phyloP scores from a whole-genome alignment of 1,139 yeast genomes.

The Yamadazyma songkhlaensis region DNA sequence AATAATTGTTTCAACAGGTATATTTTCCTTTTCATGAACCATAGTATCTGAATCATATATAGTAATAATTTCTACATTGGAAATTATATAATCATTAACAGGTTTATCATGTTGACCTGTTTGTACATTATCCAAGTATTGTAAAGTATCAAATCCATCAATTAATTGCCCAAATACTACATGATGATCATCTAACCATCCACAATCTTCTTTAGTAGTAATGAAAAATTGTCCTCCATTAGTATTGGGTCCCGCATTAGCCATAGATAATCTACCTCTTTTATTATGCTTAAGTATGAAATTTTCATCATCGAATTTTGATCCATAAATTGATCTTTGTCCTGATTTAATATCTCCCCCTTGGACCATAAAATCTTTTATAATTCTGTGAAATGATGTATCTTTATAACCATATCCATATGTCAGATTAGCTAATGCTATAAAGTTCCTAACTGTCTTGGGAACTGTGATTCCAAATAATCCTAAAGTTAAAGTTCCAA shows the following conservation, averaged over 20 bases:
- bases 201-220: constrained; percentile 23
- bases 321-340: constrained; percentile 30
- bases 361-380: constrained; percentile 37
- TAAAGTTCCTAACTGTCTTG: constrained; percentile 37
- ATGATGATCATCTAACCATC: constrained; percentile 52
- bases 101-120: constrained; percentile 43
- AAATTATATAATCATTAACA: constrained; percentile 27
- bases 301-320: constrained; percentile 37
- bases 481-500: constrained; percentile 23
- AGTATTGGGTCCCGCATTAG: constrained; percentile 39
- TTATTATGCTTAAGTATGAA: constrained; percentile 33
- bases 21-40: constrained; percentile 8
- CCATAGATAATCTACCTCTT: constrained; percentile 41
- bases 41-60: constrained; percentile 11
- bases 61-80: constrained; percentile 20
- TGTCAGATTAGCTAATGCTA: constrained; percentile 29
- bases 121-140: constrained; percentile 30
- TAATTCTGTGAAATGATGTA: constrained; percentile 35
- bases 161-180: constrained; percentile 57
- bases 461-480: constrained; percentile 34
- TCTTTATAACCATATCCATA: constrained; percentile 35
- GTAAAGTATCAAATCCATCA: constrained; percentile 38
- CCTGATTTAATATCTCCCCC: constrained; percentile 34
- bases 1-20: constrained; percentile 9
- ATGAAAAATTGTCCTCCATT: constrained; percentile 46